phyloP scores from a whole-genome alignment of 2,329 filamentous ascomycete genomes.

The Arachnomyces sp. region DNA sequence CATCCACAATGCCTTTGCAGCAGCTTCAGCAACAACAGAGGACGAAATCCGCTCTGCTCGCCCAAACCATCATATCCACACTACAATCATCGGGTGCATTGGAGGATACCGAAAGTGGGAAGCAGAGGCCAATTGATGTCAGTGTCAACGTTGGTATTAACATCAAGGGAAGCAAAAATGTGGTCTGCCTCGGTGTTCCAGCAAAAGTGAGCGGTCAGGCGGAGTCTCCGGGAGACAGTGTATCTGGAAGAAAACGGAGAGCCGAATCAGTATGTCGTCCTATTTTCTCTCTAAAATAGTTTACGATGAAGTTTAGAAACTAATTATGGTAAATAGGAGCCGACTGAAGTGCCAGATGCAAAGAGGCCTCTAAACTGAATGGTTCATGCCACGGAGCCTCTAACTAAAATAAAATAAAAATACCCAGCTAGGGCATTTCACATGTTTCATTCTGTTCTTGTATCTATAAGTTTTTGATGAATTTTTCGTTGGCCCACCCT shows the following conservation, averaged over 20 bases:
- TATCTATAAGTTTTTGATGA: too few species aligned
- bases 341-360: constrained; percentile 5
- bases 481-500: too few species aligned
- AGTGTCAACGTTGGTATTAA: constrained; percentile 23
- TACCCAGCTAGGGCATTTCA: too few species aligned
- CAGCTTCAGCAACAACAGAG: constrained; percentile 16
- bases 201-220: neutral
- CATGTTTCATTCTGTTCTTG: too few species aligned
- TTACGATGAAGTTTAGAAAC: constrained; percentile 1
- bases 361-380: constrained; percentile 4
- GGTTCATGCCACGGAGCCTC: neutral
- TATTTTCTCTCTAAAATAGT: constrained; percentile 1
- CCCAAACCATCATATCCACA: constrained; percentile 17
- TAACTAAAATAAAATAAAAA: too few species aligned
- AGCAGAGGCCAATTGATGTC: constrained; percentile 15
- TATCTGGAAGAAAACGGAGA: constrained; percentile 12
- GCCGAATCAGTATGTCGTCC: constrained; percentile 18
- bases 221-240: neutral
- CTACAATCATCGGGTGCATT: constrained; percentile 14
- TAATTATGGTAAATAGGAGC: constrained; percentile 5
- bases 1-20: constrained; percentile 6
- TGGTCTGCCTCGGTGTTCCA: constrained; percentile 14
- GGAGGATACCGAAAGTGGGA: constrained; percentile 10
- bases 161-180: constrained; percentile 22
- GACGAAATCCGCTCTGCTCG: constrained; percentile 19